These are phyloP conservation scores for Aspergillus nanangensis DNA, from an alignment of 495 filamentous ascomycete species.

Conservation along the genomic window DNA sequence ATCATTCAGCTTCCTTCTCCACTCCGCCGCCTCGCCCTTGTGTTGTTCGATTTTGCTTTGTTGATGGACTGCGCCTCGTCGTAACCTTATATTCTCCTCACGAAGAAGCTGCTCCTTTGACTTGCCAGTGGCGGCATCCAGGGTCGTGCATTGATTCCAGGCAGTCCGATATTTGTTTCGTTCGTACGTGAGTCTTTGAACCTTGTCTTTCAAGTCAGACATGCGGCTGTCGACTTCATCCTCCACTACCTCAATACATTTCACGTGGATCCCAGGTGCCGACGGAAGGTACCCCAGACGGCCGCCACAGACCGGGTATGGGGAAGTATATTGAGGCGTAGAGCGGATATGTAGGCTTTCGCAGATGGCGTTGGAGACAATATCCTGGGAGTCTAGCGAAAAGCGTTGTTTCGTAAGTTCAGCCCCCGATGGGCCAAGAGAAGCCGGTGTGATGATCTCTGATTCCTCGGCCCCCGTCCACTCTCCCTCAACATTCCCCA, in stretches of 20 bases:
- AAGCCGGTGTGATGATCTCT: neutral
- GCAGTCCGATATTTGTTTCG: constrained; percentile 18
- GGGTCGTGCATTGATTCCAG: constrained; percentile 8
- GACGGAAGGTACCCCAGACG: constrained; percentile 25
- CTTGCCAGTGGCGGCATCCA: constrained; percentile 19
- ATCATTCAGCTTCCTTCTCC: constrained; percentile 15
- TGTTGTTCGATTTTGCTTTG: constrained; percentile 16
- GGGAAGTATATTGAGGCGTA: constrained; percentile 18
- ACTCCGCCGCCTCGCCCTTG: constrained; percentile 17
- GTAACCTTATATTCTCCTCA: constrained; percentile 19
- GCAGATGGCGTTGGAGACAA: constrained; percentile 11
- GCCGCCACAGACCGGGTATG: constrained; percentile 21
- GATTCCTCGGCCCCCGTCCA: neutral
- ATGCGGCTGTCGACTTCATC: constrained; percentile 12
- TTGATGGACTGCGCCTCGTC: constrained; percentile 15
- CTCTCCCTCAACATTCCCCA: too few species aligned
- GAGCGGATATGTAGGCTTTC: constrained; percentile 14
- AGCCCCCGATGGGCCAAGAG: constrained; percentile 6
- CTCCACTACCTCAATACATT: constrained; percentile 16
- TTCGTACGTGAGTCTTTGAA: constrained; percentile 16
- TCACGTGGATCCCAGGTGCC: constrained; percentile 18
- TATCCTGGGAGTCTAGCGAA: constrained; percentile 12
- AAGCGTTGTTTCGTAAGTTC: constrained; percentile 20
- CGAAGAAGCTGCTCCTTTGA: constrained; percentile 17
- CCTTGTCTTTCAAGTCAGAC: constrained; percentile 3